Evolutionary conservation across 352 stramenopile genomes (phyloP).

Genomic region (Aphanomyces cochlioides): DNA sequence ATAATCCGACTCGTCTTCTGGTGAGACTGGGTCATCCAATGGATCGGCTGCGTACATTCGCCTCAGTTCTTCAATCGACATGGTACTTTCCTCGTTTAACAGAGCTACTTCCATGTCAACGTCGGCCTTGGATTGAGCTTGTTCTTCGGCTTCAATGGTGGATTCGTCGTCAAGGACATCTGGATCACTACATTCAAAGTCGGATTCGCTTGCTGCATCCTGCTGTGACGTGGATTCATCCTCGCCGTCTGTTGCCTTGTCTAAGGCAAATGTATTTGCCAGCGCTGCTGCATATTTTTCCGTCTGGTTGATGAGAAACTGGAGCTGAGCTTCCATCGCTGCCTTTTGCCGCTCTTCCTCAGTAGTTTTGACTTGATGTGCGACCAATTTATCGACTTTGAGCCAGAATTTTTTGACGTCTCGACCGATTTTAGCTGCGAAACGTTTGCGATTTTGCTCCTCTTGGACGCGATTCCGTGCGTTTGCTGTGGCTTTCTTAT

Average conservation of each 20-base stretch:
- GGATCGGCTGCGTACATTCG: constrained; percentile 15
- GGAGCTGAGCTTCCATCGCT: constrained; percentile 96
- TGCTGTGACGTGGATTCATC: constrained; percentile 27
- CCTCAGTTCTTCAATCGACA: constrained; percentile 53
- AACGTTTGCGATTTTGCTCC: constrained; percentile 43
- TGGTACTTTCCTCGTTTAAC: constrained; percentile 45
- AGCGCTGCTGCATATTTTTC: constrained; percentile 93
- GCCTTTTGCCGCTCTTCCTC: constrained; percentile 75
- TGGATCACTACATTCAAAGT: constrained; percentile 31
- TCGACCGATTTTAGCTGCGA: constrained; percentile 75
- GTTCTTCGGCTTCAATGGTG: constrained; percentile 39
- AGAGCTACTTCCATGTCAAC: constrained; percentile 22
- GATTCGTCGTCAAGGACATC: constrained; percentile 43
- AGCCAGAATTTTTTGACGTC: constrained; percentile 93
- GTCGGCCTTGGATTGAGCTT: background rate
- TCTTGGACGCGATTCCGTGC: constrained; percentile 39
- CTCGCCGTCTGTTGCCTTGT: constrained; percentile 25
- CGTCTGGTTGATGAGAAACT: constrained; percentile 94
- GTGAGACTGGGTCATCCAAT: constrained; percentile 33
- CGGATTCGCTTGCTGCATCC: too few species aligned
- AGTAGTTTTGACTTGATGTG: constrained; percentile 95
- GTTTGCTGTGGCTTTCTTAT: constrained; percentile 40
- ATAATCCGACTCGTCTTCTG: constrained; percentile 40
- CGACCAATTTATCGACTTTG: constrained; percentile 98
- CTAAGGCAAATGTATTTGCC: constrained; percentile 48